These are phyloP conservation scores for Elsinoe australis DNA, from an alignment of 2,329 filamentous ascomycete species.

Conservation along the genomic window DNA sequence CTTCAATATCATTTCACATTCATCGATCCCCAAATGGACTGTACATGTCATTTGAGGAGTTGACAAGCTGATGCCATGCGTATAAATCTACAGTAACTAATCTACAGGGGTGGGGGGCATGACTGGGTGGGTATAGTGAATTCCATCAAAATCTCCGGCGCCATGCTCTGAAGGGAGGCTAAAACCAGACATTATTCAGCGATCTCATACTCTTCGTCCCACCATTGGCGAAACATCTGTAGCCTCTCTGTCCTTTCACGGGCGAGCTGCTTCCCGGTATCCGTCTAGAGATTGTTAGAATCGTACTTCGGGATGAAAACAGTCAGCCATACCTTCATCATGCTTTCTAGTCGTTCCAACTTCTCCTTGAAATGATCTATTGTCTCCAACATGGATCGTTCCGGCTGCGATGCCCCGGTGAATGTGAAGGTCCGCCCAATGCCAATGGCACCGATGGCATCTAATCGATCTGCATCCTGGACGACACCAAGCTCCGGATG, in stretches of 20 bases:
- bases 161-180: constrained; percentile 7
- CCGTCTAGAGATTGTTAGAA: constrained; percentile 32
- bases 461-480: constrained; percentile 87
- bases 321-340: constrained; percentile 44
- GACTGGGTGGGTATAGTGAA: constrained; percentile 13
- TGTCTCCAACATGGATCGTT: constrained; percentile 52
- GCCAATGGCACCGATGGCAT: constrained; percentile 80
- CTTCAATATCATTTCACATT: not conserved
- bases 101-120: constrained; percentile 14
- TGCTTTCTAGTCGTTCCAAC: constrained; percentile 54
- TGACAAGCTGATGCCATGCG: not conserved
- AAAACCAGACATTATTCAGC: constrained; percentile 12
- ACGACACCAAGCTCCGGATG: constrained; percentile 75
- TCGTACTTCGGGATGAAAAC: not conserved
- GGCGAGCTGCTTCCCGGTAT: constrained; percentile 45
- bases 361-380: constrained; percentile 73
- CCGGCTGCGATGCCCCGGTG: constrained; percentile 53
- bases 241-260: constrained; percentile 43
- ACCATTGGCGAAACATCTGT: constrained; percentile 46
- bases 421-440: constrained; percentile 73
- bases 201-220: constrained; percentile 42
- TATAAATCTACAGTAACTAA: constrained; percentile 10
- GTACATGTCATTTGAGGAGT: not conserved
- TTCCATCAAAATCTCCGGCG: constrained; percentile 9
- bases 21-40: not conserved